Percentiles rank a stretch among this genome's conserved stretches.
phyloP scores from a whole-genome alignment of 2,329 filamentous ascomycete species.

The Trichoderma aggressivum region DNA sequence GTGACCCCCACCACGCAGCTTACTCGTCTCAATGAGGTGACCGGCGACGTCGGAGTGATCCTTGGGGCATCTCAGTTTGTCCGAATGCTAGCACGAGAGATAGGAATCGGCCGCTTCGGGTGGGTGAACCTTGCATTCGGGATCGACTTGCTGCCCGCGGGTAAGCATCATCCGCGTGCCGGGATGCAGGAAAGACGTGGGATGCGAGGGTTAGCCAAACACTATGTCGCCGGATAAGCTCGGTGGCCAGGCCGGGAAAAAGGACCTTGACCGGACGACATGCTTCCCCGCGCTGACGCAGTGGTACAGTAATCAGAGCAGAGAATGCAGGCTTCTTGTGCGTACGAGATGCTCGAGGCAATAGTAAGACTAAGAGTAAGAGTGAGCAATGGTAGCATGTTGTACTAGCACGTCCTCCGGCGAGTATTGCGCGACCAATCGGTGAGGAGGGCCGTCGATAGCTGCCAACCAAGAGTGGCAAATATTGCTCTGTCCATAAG shows the following conservation, averaged over 20 bases:
- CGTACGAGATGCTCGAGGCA: too few species aligned
- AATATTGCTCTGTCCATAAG: background rate
- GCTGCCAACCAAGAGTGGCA: background rate
- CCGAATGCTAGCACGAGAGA: background rate
- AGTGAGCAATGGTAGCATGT: background rate
- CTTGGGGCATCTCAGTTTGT: background rate
- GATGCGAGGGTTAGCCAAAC: background rate
- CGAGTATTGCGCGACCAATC: background rate
- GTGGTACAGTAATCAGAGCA: constrained; percentile 3
- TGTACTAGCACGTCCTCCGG: background rate
- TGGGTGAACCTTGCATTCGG: background rate
- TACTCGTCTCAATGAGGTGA: background rate
- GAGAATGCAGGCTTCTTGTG: background rate
- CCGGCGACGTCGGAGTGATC: background rate
- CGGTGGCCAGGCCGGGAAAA: background rate
- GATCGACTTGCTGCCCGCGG: constrained; percentile 1
- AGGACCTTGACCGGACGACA: constrained; percentile 5
- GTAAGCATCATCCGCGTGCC: constrained; percentile 7
- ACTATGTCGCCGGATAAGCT: background rate
- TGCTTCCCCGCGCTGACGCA: constrained; percentile 15
- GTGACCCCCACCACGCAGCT: background rate
- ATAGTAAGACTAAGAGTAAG: background rate
- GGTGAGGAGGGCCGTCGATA: background rate
- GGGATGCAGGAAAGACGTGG: constrained; percentile 14
- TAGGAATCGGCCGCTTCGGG: background rate